These are phyloP conservation scores for Arachis monticola DNA, from an alignment of 331 rosid species.

Conservation along the genomic window DNA sequence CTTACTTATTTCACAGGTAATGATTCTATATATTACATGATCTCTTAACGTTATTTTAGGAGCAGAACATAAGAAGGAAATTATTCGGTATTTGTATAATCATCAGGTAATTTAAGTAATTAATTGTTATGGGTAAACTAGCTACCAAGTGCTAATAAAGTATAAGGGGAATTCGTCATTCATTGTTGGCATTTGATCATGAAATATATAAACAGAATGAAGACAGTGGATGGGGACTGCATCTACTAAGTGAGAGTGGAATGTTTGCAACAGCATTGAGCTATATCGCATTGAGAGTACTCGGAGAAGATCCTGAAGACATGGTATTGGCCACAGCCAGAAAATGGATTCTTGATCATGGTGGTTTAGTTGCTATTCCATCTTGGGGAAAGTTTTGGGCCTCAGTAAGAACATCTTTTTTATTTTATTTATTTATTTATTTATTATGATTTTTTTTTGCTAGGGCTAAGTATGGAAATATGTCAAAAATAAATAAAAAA, in stretches of 20 bases:
- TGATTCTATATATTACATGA: constrained; percentile 59
- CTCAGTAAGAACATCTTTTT: constrained; percentile 40
- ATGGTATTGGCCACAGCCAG: constrained; percentile 48
- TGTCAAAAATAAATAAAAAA: too few species aligned
- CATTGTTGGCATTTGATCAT: too few species aligned
- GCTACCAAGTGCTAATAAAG: too few species aligned
- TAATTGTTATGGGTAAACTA: too few species aligned
- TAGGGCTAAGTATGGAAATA: too few species aligned
- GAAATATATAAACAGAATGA: background rate
- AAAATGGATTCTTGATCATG: constrained; percentile 72
- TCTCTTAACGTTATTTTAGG: constrained; percentile 53
- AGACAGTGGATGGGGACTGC: constrained; percentile 76
- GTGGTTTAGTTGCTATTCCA: constrained; percentile 58
- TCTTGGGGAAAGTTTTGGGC: constrained; percentile 76
- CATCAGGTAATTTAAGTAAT: constrained; percentile 53
- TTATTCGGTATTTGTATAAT: constrained; percentile 60
- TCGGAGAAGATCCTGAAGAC: too few species aligned
- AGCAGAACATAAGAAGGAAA: constrained; percentile 59
- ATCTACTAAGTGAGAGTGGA: constrained; percentile 62
- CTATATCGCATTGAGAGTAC: too few species aligned
- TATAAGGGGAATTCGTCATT: too few species aligned
- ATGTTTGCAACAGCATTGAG: constrained; percentile 64
- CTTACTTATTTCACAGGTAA: constrained; percentile 41
- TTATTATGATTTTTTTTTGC: too few species aligned
- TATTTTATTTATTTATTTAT: too few species aligned